These are phyloP conservation scores for Fonsecaea nubica DNA, from an alignment of 2,329 filamentous ascomycete species.

Conservation along the genomic window DNA sequence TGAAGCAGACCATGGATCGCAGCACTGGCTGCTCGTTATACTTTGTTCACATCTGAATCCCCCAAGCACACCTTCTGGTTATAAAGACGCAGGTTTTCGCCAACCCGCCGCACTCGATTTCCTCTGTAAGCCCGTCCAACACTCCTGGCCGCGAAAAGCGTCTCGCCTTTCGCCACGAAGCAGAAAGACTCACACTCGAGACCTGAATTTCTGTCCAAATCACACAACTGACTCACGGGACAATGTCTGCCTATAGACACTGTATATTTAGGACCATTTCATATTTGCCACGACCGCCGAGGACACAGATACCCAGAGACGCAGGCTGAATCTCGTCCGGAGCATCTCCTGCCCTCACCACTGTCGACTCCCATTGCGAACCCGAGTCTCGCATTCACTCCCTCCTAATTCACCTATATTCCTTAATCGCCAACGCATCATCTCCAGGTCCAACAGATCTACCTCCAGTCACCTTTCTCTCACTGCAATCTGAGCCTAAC, in stretches of 20 bases:
- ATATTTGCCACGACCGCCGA: conserved; percentile 14
- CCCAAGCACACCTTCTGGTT: conserved; percentile 9
- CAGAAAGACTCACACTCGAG: conserved; percentile 25
- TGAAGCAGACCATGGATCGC: conserved; percentile 31
- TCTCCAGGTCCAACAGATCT: background rate
- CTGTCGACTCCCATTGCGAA: conserved; percentile 10
- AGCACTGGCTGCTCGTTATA: conserved; percentile 33
- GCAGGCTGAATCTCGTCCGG: conserved; percentile 18
- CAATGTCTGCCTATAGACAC: conserved; percentile 34
- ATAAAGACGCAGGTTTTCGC: conserved; percentile 7
- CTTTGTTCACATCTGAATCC: conserved; percentile 20
- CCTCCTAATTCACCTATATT: conserved; percentile 1
- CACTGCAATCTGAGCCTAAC: conserved; percentile 3
- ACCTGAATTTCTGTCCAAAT: conserved; percentile 12
- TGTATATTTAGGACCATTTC: conserved; percentile 20
- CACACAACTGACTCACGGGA: conserved; percentile 31
- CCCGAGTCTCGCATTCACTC: conserved; percentile 25
- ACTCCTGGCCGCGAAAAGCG: conserved; percentile 3
- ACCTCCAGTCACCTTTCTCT: conserved; percentile 4
- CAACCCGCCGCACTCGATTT: conserved; percentile 4
- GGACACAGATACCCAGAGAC: conserved; percentile 13
- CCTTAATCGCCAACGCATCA: background rate
- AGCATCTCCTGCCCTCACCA: background rate
- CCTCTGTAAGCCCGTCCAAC: conserved; percentile 15
- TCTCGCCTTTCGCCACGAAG: conserved; percentile 22